Base-by-base conservation (phyloP, 2,329 filamentous ascomycete species). In the Canariomyces notabilis region DNA sequence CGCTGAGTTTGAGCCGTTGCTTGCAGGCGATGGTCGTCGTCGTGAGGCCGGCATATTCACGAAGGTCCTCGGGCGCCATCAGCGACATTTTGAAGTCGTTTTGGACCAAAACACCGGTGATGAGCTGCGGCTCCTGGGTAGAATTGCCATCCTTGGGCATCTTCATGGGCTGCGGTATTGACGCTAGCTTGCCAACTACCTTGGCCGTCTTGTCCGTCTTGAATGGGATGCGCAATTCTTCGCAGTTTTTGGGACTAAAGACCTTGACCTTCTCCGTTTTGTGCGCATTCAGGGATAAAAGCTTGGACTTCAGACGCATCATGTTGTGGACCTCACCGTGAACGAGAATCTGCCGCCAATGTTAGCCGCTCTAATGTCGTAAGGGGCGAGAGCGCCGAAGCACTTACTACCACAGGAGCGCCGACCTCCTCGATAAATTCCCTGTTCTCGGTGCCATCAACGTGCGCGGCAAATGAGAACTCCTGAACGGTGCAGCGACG, bases 311-410 rank as follows among this genome's bases (percentile, higher is more conserved):
- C 21, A 98, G 73, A 44, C 93, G 83, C 77, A 93, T 95, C 89
- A 97, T 97, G 63, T 97, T 95, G 63, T 95, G 89, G 59, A 93
- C 89, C 64, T 98, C 93, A 46, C 93, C 93, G 57, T 98, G 93
- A 2, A 98, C 93, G 23, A 98, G 79, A 50, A 98, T 96, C 87
- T 91, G 49, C 1, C 19, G 6, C 26, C 19, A 6, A 39, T 43
- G 36, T 51, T 46, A 53, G 46, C 11, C 3, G 11, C 7, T 2
- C 12, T 40, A 9, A 15, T 12, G n/a, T 2, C 3, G 12, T 18
- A 26, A 35, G 3, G n/a, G 5, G 16, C 6, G 2, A 6, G 5
- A 38, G 2, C 32, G 9, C 19, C 2, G 16, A 11, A 38, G 7
- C 20, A 83, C 87, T 72, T 77, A 94, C 88, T 59, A 98, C 91